A percentile compares a stretch with the other conserved stretches of the same genome.
Conservation (phyloP, 2,329 filamentous ascomycete genomes). For the Fusarium sp. region DNA sequence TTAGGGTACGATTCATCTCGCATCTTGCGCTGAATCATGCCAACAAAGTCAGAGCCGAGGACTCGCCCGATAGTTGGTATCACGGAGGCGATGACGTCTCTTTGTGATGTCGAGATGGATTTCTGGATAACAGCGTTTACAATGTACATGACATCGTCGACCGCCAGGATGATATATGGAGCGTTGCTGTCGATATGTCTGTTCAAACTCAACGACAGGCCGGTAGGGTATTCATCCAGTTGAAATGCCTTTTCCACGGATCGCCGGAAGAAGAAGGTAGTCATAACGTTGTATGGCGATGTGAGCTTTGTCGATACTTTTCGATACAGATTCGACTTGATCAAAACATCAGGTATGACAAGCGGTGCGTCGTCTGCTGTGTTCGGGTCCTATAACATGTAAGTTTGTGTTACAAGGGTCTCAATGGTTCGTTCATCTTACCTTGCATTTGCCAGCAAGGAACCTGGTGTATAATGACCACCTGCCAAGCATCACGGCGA, state of each 20-base stretch:
- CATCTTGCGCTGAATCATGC: slow-evolving; percentile 98
- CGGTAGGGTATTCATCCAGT: slow-evolving; percentile 86
- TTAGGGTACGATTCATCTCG: slow-evolving; percentile 94
- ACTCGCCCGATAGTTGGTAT: slow-evolving; percentile 84
- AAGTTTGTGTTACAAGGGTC: slow-evolving; percentile 17
- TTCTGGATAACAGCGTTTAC: slow-evolving; percentile 92
- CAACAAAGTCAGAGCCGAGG: slow-evolving; percentile 89
- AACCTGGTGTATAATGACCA: slow-evolving; percentile 96
- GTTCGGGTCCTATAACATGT: slow-evolving; percentile 59
- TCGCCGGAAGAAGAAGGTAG: slow-evolving; percentile 94
- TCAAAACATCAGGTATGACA: slow-evolving; percentile 78
- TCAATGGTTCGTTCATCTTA: slow-evolving; percentile 53
- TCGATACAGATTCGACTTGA: slow-evolving; percentile 81
- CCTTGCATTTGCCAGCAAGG: slow-evolving; percentile 85
- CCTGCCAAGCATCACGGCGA: slow-evolving; percentile 89
- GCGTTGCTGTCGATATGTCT: slow-evolving; percentile 80
- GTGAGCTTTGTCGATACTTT: slow-evolving; percentile 83
- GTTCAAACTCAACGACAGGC: slow-evolving; percentile 80
- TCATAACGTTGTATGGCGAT: slow-evolving; percentile 89
- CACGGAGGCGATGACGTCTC: slow-evolving; percentile 80
- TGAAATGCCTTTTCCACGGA: slow-evolving; percentile 99
- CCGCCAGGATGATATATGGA: slow-evolving; percentile 92
- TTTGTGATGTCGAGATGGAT: slow-evolving; percentile 86
- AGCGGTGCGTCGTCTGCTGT: slow-evolving; percentile 67
- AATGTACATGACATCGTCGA: slow-evolving; percentile 99